These are phyloP conservation scores for Lanmaoa rubissima DNA, from an alignment of 768 basidiomycete species.

Conservation along the genomic window DNA sequence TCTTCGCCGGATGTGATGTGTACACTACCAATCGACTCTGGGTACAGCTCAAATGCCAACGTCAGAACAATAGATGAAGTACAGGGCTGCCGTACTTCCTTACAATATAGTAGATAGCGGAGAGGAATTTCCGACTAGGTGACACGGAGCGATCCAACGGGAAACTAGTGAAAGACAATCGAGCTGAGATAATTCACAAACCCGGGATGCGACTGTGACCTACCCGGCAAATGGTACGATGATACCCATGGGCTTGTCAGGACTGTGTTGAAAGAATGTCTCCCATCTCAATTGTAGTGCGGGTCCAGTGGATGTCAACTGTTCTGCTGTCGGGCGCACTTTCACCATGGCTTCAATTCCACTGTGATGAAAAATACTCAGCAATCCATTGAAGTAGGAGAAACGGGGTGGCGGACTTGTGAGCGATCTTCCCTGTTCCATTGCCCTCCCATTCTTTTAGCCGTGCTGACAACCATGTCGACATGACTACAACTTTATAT, in stretches of 20 bases:
- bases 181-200: background rate
- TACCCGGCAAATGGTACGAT: constrained; percentile 43
- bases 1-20: constrained; percentile 47
- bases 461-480: constrained; percentile 20
- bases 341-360: constrained; percentile 54
- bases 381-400: background rate
- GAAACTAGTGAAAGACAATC: constrained; percentile 20
- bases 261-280: constrained; percentile 44
- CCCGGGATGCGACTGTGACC: background rate
- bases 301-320: constrained; percentile 46
- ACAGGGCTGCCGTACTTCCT: background rate
- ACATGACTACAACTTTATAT: background rate
- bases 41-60: constrained; percentile 35
- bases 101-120: constrained; percentile 34
- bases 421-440: constrained; percentile 49
- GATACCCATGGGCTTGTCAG: constrained; percentile 56
- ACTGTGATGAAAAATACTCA: constrained; percentile 30
- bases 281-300: constrained; percentile 51
- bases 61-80: background rate
- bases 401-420: constrained; percentile 42
- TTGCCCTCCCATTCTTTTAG: constrained; percentile 32
- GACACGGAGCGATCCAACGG: constrained; percentile 14
- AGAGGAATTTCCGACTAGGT: constrained; percentile 29
- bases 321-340: constrained; percentile 48
- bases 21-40: constrained; percentile 44